phyloP scores from a whole-genome alignment of 169 alveolate species.

The Eimeria falciformis region DNA sequence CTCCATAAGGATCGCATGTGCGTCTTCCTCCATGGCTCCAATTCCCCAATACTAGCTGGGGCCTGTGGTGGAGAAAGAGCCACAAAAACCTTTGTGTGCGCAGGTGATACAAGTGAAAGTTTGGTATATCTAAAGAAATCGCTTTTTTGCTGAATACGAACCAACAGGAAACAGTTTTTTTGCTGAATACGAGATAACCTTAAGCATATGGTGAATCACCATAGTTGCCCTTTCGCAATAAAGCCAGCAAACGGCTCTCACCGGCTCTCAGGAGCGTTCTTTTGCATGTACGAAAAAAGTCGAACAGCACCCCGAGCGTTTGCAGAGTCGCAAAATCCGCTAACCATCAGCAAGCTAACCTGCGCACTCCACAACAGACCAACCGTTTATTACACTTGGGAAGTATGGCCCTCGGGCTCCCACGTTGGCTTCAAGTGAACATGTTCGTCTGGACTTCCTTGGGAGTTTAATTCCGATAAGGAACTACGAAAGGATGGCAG shows the following conservation, averaged over 20 bases:
- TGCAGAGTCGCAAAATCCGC: slow-evolving; percentile 84
- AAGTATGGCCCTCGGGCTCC: too few relatives aligned
- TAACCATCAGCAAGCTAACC: slow-evolving; percentile 74
- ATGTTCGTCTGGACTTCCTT: too few relatives aligned
- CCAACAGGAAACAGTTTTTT: neutral
- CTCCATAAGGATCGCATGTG: slow-evolving; percentile 82
- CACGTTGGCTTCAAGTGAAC: too few relatives aligned
- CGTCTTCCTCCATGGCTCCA: slow-evolving; percentile 84
- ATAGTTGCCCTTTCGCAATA: too few relatives aligned
- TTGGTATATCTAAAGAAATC: neutral
- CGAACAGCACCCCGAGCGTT: slow-evolving; percentile 81
- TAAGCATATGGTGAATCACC: too few relatives aligned
- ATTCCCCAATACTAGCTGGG: slow-evolving; percentile 80
- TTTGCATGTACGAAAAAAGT: slow-evolving; percentile 67
- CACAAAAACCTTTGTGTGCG: neutral
- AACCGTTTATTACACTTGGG: neutral
- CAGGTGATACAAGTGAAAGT: neutral
- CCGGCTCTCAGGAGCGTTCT: slow-evolving; percentile 70
- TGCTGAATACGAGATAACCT: too few relatives aligned
- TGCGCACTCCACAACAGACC: neutral
- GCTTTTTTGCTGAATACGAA: neutral
- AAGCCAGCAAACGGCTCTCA: neutral
- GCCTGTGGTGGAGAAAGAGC: neutral
- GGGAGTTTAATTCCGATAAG: too few relatives aligned
- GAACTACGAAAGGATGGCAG: too few relatives aligned